Evolutionary conservation across 2,329 filamentous ascomycete genomes (phyloP), one percentile per base, ranked within the genome.

Genomic region (Mollisia scopiformis): DNA sequence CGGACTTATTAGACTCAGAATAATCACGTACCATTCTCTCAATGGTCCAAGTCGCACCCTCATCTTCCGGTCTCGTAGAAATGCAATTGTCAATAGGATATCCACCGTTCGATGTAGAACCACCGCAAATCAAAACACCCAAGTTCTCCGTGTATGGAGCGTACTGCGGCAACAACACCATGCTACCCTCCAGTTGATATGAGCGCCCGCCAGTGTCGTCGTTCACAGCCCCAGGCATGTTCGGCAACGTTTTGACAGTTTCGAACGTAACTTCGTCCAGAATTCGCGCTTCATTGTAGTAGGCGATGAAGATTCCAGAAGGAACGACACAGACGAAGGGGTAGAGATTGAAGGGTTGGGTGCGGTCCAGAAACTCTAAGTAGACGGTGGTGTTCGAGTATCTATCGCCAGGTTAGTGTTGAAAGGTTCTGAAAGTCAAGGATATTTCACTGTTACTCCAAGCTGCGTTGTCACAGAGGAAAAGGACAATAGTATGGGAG

Each of bases 301-400:
- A 39, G 8, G 35, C 35, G 35, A 39, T 39, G 35, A 39, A 39
- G 35, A 39, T 39, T 8, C 35, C 35, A 39, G 35, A 39, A 8
- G 35, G 35, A 39, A 39, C 35, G 6, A 39, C 35, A 16, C 35
- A 39, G 5, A 39, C 14, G 14, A 39, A 39, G 10, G 35, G 35
- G 14, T 39, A 39, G 14, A 39, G 35, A n/a, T 39, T 39, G 35
- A 39, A 39, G 7, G 35, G 35, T n/a, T 8, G 8, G 7, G 35
- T 39, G 7, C 35, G 35, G n/a, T 39, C 35, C 5, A 39, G 35
- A 16, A 39, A 39, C 41, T 88, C 83, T 74, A 86, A 82, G 68
- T 80, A 79, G 80, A 79, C 65, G 8, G 63, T 50, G 84, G 74
- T 25, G 80, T 76, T 60, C 75, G 74, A 68, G 47, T 67, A 68